Evolutionary conservation across 345 rosid species (phyloP), one percentile per base, ranked within the genome.

Genomic region (Boechera retrofracta): DNA sequence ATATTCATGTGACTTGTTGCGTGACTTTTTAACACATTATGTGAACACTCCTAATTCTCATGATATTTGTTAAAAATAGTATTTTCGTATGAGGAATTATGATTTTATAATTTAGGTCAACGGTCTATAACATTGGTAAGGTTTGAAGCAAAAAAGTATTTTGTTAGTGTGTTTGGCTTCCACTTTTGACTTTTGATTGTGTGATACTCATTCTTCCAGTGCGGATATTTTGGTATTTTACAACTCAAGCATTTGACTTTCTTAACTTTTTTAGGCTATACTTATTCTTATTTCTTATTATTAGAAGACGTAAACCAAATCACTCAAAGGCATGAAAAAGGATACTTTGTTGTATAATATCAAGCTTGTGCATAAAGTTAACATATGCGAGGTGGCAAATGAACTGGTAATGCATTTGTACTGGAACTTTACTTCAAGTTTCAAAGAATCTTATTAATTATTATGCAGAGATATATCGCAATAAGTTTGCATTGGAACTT

Each of bases 1-100:
- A n/a, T 35, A 49, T 66, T 73, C 81, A 78, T 78, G 81, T 78
- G 81, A 78, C 58, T n/a, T 78, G 81, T 67, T 78, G 81, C 69
- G 77, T 78, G 33, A 49, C 31, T 52, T 52, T 51, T 5, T 33
- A 32, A 59, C 73, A 64, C 61, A 38, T 29, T 48, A 77, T 64
- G 71, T 72, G 67, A 65, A 38, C 48, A 18, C 31, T 48, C 28
- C 31, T 47, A 71, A 71, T 36, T 62, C 11, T 72, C 58, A 58
- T 33, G 54, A 69, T 42, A 36, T 21, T 36, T 24, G 4, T 33
- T 7, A 38, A 26, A 16, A 13, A 31, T 24, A 28, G 35, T 33
- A 33, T 33, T 10, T n/a, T 38, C 6, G 31, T 32, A 38, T 38
- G 44, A 21, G 41, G 31, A 54, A 44, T 45, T 47, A 57, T 21